These are phyloP conservation scores for Podila horticola DNA, from an alignment of 192 early-diverging fungal genomes.

Conservation along the genomic window DNA sequence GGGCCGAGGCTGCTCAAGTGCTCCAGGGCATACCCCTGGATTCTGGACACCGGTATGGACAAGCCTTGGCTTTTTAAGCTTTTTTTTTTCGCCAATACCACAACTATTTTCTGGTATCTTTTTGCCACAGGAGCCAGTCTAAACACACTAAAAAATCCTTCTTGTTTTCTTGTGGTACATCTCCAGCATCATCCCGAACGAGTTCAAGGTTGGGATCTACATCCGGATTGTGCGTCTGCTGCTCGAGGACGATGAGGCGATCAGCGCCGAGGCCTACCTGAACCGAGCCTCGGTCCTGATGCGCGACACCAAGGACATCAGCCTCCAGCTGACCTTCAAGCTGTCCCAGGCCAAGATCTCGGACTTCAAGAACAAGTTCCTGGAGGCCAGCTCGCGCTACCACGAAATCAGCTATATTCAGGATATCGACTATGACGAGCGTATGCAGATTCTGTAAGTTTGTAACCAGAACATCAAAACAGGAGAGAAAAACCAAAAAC, in stretches of 20 bases:
- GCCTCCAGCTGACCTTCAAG: conserved; percentile 75
- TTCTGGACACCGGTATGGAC: conserved; percentile 78
- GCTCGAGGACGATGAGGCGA: conserved; percentile 86
- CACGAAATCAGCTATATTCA: conserved; percentile 83
- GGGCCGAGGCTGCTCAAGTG: conserved; percentile 85
- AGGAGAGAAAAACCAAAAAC: too few species aligned
- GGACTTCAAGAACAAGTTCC: conserved; percentile 87
- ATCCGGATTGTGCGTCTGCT: conserved; percentile 86
- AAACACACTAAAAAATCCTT: not conserved
- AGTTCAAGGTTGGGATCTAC: conserved; percentile 83
- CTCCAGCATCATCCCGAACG: conserved; percentile 63
- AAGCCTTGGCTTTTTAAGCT: not conserved
- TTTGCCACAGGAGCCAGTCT: not conserved
- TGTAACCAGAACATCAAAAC: not conserved
- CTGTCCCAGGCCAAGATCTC: conserved; percentile 84
- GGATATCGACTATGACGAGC: conserved; percentile 69
- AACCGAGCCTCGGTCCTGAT: conserved; percentile 84
- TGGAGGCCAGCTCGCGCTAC: conserved; percentile 87
- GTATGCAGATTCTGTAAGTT: conserved; percentile 64
- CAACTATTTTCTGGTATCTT: conserved; percentile 19
- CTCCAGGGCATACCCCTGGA: conserved; percentile 93
- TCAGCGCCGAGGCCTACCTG: conserved; percentile 83
- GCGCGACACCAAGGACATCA: conserved; percentile 59
- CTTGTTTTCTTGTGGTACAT: not conserved
- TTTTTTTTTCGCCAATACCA: conserved; percentile 3